A percentile compares a stretch with the other conserved stretches of the same genome.
phyloP scores from a whole-genome alignment of 1,284 basidiomycete species.

The Leccinum solheimii region DNA sequence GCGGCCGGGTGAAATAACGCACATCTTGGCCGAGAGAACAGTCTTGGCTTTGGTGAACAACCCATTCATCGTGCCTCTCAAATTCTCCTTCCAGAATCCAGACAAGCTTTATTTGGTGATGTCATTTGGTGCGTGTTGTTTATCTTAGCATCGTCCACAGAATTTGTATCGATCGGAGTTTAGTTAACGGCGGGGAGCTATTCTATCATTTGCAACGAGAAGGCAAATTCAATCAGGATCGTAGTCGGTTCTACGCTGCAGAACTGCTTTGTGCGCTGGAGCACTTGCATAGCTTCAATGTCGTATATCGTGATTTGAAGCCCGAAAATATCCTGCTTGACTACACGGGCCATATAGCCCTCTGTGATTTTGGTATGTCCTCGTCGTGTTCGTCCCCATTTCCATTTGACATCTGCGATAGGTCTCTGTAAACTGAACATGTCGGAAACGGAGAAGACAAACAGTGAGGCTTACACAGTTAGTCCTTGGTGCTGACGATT shows the following conservation, averaged over 20 bases:
- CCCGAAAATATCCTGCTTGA: conserved; percentile 97
- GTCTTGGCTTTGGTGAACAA: conserved; percentile 98
- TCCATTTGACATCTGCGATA: conserved; percentile 24
- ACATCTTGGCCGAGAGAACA: conserved; percentile 96
- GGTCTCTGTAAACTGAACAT: conserved; percentile 99
- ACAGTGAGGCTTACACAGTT: conserved; percentile 60
- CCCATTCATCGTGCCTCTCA: conserved; percentile 98
- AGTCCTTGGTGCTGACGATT: background rate
- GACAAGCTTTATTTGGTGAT: conserved; percentile 98
- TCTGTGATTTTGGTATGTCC: conserved; percentile 87
- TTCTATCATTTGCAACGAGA: conserved; percentile 98
- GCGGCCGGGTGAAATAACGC: conserved; percentile 94
- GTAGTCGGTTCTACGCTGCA: conserved; percentile 95
- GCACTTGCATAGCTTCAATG: conserved; percentile 96
- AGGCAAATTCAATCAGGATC: conserved; percentile 92
- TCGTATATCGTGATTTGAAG: conserved; percentile 97
- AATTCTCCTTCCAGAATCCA: conserved; percentile 97
- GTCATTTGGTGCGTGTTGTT: conserved; percentile 71
- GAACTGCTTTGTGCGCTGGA: conserved; percentile 94
- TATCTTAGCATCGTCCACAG: background rate
- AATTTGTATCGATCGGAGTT: conserved; percentile 6
- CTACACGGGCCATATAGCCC: conserved; percentile 96
- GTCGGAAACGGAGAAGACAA: conserved; percentile 97
- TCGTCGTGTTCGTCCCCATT: background rate
- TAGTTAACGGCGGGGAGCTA: conserved; percentile 95